Evolutionary conservation across 2,329 filamentous ascomycete species (phyloP).

Genomic region (Aspergillus sp.): DNA sequence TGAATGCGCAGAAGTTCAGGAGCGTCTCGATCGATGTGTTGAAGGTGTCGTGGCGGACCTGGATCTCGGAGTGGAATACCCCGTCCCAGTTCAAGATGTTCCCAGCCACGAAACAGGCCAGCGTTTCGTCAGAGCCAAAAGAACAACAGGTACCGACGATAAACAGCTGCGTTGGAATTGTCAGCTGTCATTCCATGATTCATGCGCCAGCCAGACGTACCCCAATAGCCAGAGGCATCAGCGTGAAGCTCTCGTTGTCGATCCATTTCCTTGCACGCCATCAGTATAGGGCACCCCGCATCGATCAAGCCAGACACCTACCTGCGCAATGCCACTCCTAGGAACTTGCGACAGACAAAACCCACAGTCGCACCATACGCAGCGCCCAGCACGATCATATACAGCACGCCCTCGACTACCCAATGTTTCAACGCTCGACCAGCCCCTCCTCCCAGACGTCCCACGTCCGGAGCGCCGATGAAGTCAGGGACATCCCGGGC

Average conservation of each 20-base stretch:
- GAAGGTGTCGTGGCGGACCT: slow-evolving; percentile 59
- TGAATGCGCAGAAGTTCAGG: slow-evolving; percentile 60
- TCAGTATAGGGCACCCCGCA: not conserved
- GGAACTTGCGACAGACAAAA: slow-evolving; percentile 44
- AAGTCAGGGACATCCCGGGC: slow-evolving; percentile 22
- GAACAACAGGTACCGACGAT: slow-evolving; percentile 57
- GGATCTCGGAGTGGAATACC: slow-evolving; percentile 54
- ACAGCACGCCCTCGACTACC: slow-evolving; percentile 60
- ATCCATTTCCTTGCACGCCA: slow-evolving; percentile 49
- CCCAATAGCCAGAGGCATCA: slow-evolving; percentile 53
- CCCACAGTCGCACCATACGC: slow-evolving; percentile 54
- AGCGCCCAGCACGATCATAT: slow-evolving; percentile 55
- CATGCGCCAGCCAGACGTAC: slow-evolving; percentile 20
- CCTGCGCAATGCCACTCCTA: slow-evolving; percentile 41
- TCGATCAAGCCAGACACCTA: slow-evolving; percentile 7
- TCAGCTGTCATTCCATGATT: not conserved
- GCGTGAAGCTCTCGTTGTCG: slow-evolving; percentile 53
- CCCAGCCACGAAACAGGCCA: slow-evolving; percentile 61
- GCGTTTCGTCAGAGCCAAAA: slow-evolving; percentile 58
- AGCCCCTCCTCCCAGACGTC: slow-evolving; percentile 52
- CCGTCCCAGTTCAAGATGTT: slow-evolving; percentile 62
- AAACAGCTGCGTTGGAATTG: slow-evolving; percentile 47
- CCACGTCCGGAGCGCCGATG: slow-evolving; percentile 42
- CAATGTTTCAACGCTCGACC: slow-evolving; percentile 55
- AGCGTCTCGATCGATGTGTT: slow-evolving; percentile 58